Base-by-base conservation (phyloP, 495 filamentous ascomycete species). In the Podospora tetraspora region DNA sequence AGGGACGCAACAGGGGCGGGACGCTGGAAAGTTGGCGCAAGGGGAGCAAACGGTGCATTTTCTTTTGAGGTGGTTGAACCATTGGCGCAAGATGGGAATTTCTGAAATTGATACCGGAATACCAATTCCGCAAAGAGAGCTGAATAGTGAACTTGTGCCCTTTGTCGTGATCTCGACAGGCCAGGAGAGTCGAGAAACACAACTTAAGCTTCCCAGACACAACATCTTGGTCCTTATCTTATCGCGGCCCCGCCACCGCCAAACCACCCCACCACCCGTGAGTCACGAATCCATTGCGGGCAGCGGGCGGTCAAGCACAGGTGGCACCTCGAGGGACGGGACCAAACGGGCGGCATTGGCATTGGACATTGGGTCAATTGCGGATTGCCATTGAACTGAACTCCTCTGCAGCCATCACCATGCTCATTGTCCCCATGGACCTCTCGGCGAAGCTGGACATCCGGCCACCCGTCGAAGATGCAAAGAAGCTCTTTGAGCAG, bases 401-500 rank as follows among this genome's bases (percentile, higher is more conserved):
- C 34, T 16, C 34, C 16, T 25, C 23, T 1, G 13, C 22, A 30
- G 16, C 21, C 43, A 43, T 64, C 62, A 43, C 62, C 62, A 64
- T 64, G 43, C 30, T 13, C 34, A 29, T 43, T 16, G 37, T 16
- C 16, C 27, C 57, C 25, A 76, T 76, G 74, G 67, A 65, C 69
- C 60, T 72, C 9, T 34, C 62, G 19, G 69, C 69, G 2, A 70
- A 75, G 22, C 70, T 77, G 63, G 75, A 77, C 23, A 74, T 74
- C 59, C 67, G 70, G 66, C 75, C 75, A 13, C 52, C 74, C 11
- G 69, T 61, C 8, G 67, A 56, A 21, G 74, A 77, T 21, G 75
- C 75, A 32, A 74, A 61, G 68, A 59, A 30, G 24, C 63, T 76
- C 25, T 74, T 70, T 70, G 75, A 76, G 56, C 62, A 73, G 69